Evolutionary conservation across 805 yeast genomes (phyloP), one percentile per base, ranked within the genome.

Genomic region (Candida koratica): DNA sequence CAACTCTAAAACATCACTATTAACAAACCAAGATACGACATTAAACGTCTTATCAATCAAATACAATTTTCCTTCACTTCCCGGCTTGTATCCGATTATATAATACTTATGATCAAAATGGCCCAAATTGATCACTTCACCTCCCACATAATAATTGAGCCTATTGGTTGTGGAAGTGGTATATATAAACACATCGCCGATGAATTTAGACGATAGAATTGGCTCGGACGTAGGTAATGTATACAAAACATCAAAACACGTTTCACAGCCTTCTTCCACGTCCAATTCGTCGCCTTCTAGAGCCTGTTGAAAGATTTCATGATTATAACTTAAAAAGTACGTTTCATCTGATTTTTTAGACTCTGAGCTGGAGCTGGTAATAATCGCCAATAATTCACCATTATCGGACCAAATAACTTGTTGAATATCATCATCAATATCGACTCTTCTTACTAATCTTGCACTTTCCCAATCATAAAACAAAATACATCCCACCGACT

Each of bases 381-480:
- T 65, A 28, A 93, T 75, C 45, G 90, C 77, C 15, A 93, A 82
- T 39, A 89, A 72, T 53, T 85, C 96, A 41, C 97, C 97, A 47
- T 84, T 83, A 42, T 86, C 95, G 22, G 95, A 79, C 99, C 99
- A 93, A 37, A 83, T 69, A 25, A 93, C 81, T 47, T 84, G 88
- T 30, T 66, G 73, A 12, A 88, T 87, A 44, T 84, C 88, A 38
- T 65, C 71, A 25, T 67, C 71, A 38, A 90, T 88, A 56, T 88
- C 96, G 34, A 93, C 82, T 56, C 95, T 77, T 63, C 96, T 79
- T 1, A 90, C 95, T 42, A 89, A 65, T 36, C 67, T 60, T 45
- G 95, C 95, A 29, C 82, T 62, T 46, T 84, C 95, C 99, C 99
- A 93, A 56, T 89, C 97, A 58, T 81, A 90, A 56, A 93, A 86